A percentile compares a stretch with the other conserved stretches of the same genome.
These are phyloP conservation scores for Neofusicoccum sp. DNA, from an alignment of 2,329 filamentous ascomycete species.

Conservation along the genomic window DNA sequence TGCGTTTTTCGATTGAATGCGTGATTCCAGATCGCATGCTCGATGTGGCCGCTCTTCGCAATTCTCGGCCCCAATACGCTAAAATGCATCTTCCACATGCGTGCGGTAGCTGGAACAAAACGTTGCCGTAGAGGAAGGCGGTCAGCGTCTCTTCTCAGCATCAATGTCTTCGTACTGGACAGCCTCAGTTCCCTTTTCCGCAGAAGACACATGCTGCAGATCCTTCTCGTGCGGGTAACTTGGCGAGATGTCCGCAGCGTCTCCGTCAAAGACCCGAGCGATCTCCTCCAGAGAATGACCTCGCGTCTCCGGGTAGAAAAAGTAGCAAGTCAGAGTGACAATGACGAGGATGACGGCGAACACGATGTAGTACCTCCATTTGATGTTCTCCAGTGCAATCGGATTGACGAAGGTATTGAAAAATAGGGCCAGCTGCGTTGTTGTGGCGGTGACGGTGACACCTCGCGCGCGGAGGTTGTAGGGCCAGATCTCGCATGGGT, in stretches of 20 bases:
- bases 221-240: no score
- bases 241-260: constrained; percentile 15
- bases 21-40: no score
- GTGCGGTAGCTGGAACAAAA: no score
- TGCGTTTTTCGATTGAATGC: no score
- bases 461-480: constrained; percentile 51
- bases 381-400: constrained; percentile 41
- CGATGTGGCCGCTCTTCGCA: no score
- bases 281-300: constrained; percentile 31
- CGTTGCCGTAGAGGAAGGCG: no score
- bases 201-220: no score
- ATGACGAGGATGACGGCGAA: neutral
- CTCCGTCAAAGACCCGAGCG: constrained; percentile 30
- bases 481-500: constrained; percentile 50
- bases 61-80: no score
- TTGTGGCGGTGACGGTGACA: constrained; percentile 49
- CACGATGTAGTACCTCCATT: constrained; percentile 50
- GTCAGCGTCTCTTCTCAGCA: no score
- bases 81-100: no score
- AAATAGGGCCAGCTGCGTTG: constrained; percentile 51
- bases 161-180: no score
- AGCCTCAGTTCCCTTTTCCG: no score
- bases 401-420: constrained; percentile 49
- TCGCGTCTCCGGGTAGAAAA: constrained; percentile 32
- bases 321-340: constrained; percentile 26